Conservation (phyloP, 2,329 filamentous ascomycete species). For the Mariannaea sp. region DNA sequence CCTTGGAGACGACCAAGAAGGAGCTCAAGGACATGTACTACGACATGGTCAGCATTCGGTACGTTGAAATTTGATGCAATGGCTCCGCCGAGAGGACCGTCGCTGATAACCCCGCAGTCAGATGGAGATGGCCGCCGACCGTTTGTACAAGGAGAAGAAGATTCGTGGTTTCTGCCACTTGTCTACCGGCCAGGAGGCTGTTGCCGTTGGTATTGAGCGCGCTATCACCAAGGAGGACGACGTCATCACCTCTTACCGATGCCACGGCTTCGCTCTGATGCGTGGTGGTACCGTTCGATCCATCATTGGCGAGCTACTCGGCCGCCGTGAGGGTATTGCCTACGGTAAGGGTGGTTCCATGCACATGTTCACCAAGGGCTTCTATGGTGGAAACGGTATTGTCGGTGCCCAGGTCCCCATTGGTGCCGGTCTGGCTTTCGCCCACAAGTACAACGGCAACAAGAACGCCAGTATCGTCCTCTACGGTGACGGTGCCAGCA, state of each 20-base stretch:
- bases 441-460: conserved; percentile 89
- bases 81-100: neutral
- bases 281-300: conserved; percentile 87
- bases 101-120: conserved; percentile 65
- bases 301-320: conserved; percentile 94
- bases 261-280: conserved; percentile 98
- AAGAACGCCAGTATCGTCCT: conserved; percentile 87
- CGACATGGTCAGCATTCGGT: conserved; percentile 95
- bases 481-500: conserved; percentile 97
- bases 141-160: conserved; percentile 99
- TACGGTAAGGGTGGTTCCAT: conserved; percentile 99
- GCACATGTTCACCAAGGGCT: conserved; percentile 99
- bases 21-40: conserved; percentile 99
- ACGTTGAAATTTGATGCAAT: conserved; percentile 46
- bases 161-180: conserved; percentile 99
- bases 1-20: conserved; percentile 91
- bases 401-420: conserved; percentile 98
- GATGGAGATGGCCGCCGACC: conserved; percentile 99
- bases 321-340: conserved; percentile 92
- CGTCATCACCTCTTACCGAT: conserved; percentile 97
- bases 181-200: conserved; percentile 96
- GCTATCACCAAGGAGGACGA: conserved; percentile 91
- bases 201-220: conserved; percentile 95
- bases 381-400: conserved; percentile 99
- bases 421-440: conserved; percentile 94